A percentile compares a stretch with the other conserved stretches of the same genome.
These are phyloP conservation scores for Areca catechu DNA, from an alignment of 176 grass and related monocot species.

Conservation along the genomic window DNA sequence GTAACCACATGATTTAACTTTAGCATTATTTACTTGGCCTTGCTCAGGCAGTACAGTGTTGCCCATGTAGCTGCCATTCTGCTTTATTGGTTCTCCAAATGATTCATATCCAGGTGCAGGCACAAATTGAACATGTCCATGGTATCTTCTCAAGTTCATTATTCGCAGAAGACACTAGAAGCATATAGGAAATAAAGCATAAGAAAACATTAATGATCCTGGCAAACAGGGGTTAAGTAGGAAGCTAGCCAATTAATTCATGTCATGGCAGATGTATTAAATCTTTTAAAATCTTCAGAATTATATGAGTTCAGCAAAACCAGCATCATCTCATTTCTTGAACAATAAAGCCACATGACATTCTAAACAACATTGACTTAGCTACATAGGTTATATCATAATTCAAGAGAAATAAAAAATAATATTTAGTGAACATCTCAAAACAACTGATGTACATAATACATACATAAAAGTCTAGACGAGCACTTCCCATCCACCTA, in stretches of 20 bases:
- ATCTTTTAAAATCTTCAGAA: too few species aligned
- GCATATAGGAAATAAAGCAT: not conserved
- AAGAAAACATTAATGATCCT: not conserved
- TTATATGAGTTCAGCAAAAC: too few species aligned
- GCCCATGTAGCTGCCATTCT: slow-evolving; percentile 1
- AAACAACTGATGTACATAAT: slow-evolving; percentile 10
- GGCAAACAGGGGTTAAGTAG: not conserved
- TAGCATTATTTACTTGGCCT: slow-evolving; percentile 9
- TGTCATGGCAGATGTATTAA: not conserved
- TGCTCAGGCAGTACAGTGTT: not conserved
- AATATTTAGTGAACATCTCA: too few species aligned
- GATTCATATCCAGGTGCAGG: slow-evolving; percentile 69
- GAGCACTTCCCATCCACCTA: slow-evolving; percentile 84
- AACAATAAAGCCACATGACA: too few species aligned
- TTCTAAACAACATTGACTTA: too few species aligned
- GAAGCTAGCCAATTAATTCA: not conserved
- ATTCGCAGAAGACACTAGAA: slow-evolving; percentile 62
- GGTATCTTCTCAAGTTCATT: slow-evolving; percentile 54
- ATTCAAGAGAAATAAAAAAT: too few species aligned
- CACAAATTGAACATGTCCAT: slow-evolving; percentile 44
- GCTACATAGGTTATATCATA: too few species aligned
- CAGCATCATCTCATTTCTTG: too few species aligned
- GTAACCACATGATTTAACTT: slow-evolving; percentile 27
- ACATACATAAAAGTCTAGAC: slow-evolving; percentile 66
- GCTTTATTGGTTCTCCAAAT: slow-evolving; percentile 45